Evolutionary conservation across 1,284 basidiomycete species (phyloP), one percentile per base, ranked within the genome.

Genomic region (Trametes versicolor): DNA sequence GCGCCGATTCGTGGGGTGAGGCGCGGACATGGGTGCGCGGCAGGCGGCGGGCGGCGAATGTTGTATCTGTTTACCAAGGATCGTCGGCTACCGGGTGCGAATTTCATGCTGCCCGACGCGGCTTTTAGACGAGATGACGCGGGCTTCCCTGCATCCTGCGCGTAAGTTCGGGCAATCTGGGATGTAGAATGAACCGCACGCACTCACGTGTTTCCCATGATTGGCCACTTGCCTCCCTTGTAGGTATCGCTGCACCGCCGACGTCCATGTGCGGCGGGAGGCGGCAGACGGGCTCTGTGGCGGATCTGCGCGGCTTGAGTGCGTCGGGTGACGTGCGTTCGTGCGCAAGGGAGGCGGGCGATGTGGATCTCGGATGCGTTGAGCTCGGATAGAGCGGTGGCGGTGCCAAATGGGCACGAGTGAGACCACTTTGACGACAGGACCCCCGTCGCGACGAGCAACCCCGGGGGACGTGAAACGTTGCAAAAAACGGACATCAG

Each of bases 381-480:
- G 23, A 39, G 15, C 19, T 62, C 61, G 61, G 39, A 27, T 62
- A 62, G 34, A n/a, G 17, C 32, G 54, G 61, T 62, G 61, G 61
- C 54, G 9, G 54, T 62, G 61, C 49, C 41, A 52, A 57, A 49
- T 43, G 34, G 52, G 51, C 43, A 27, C n/a, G 54, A 41, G 27
- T 62, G 55, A 62, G 54, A 62, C 61, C 52, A 37, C 21, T 23
- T 49, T 36, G 45, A 51, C 58, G 37, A 61, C 27, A n/a, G n/a
- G n/a, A 52, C 27, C 61, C 49, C 54, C 61, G 54, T 62, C 61
- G 61, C 61, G 32, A 62, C 61, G 54, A 57, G 52, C 61, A 43
- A 57, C 51, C 48, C 23, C 57, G 48, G 29, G n/a, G n/a, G n/a
- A n/a, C n/a, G 8, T 32, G 29, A 32, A 32, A 32, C 29, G 29